phyloP scores from a whole-genome alignment of 176 grass and related monocot genomes.

The Triticum timopheevii region DNA sequence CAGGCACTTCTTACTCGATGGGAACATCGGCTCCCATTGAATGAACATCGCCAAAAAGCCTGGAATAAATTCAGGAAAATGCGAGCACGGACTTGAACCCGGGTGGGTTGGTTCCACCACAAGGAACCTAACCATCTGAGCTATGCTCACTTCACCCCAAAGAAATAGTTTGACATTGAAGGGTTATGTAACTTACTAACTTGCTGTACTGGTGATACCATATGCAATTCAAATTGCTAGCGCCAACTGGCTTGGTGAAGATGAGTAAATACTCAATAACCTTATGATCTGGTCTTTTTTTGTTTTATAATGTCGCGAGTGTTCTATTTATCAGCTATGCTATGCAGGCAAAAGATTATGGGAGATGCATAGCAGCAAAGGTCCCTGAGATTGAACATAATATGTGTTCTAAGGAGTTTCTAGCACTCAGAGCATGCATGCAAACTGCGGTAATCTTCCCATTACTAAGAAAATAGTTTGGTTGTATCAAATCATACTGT shows the following conservation, averaged over 20 bases:
- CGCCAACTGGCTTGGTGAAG: slow-evolving; percentile 2
- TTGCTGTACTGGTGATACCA: not conserved
- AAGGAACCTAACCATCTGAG: not conserved
- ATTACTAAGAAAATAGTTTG: slow-evolving; percentile 12
- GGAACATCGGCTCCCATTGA: not conserved
- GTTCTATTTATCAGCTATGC: slow-evolving; percentile 23
- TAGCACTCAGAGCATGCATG: slow-evolving; percentile 93
- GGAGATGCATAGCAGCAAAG: slow-evolving; percentile 64
- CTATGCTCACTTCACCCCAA: not conserved
- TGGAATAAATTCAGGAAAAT: not conserved
- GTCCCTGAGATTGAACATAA: slow-evolving; percentile 84
- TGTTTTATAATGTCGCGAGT: not conserved
- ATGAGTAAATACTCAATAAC: not conserved
- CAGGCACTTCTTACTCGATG: not conserved
- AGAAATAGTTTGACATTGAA: not conserved
- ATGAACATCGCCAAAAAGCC: not conserved
- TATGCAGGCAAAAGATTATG: slow-evolving; percentile 85
- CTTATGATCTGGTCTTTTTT: not conserved
- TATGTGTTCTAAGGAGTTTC: slow-evolving; percentile 95
- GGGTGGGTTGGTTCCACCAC: not conserved
- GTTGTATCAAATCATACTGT: not conserved
- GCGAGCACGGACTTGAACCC: not conserved
- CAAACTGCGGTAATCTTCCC: slow-evolving; percentile 62
- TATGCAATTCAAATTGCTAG: not conserved
- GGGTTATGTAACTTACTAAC: not conserved